phyloP scores from a whole-genome alignment of 306 rosid species.

The Urtica urens region DNA sequence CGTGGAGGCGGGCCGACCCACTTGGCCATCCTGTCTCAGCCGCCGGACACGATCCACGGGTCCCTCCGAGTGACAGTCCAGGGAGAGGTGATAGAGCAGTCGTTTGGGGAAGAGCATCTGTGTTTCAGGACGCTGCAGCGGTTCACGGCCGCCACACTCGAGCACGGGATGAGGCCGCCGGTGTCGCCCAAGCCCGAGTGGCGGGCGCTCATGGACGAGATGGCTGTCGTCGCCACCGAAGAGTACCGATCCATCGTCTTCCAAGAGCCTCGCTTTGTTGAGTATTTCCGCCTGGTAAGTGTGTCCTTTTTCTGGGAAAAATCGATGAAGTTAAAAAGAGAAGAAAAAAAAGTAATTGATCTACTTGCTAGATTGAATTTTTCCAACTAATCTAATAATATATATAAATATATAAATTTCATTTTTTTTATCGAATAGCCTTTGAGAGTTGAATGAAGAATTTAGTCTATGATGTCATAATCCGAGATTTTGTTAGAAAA shows the following conservation, averaged over 20 bases:
- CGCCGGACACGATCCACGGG: slow-evolving; percentile 90
- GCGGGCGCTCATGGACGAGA: slow-evolving; percentile 79
- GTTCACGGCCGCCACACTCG: slow-evolving; percentile 85
- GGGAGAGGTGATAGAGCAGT: slow-evolving; percentile 95
- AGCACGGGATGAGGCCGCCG: slow-evolving; percentile 79
- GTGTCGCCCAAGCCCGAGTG: slow-evolving; percentile 87
- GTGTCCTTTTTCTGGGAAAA: too few species aligned
- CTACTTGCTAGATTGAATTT: too few species aligned
- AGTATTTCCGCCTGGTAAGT: slow-evolving; percentile 94
- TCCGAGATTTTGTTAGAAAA: too few species aligned
- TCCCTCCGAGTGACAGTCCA: slow-evolving; percentile 96
- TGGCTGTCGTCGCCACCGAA: slow-evolving; percentile 84
- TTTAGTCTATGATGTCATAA: too few species aligned
- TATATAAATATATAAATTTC: too few species aligned
- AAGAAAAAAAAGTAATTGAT: too few species aligned
- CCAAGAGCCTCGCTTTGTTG: slow-evolving; percentile 88
- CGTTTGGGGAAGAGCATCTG: slow-evolving; percentile 88
- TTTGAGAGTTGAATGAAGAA: too few species aligned
- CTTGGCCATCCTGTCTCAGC: slow-evolving; percentile 95
- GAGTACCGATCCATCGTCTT: slow-evolving; percentile 88
- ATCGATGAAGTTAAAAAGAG: too few species aligned
- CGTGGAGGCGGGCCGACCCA: slow-evolving; percentile 99
- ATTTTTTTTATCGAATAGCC: too few species aligned
- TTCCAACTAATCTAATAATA: too few species aligned
- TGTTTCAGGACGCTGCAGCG: slow-evolving; percentile 94